A percentile compares a stretch with the other conserved stretches of the same genome.
Conservation (phyloP, 2,329 filamentous ascomycete genomes). For the Cordyceps pruinosa region DNA sequence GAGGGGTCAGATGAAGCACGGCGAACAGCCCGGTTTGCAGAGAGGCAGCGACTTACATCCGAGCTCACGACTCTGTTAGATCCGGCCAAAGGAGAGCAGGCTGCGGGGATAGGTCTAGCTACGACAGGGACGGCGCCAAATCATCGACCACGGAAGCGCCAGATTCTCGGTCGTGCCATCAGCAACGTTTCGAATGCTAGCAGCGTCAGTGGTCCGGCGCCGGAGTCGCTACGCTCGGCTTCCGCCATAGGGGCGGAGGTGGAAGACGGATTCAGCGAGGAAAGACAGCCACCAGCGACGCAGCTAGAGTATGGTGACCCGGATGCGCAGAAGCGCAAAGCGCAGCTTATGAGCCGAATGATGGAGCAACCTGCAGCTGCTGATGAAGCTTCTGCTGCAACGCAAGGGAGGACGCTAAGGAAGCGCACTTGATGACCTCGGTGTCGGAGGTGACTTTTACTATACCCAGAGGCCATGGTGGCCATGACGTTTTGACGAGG, state of each 20-base stretch:
- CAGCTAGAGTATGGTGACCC: conserved; percentile 50
- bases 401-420: not conserved
- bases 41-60: conserved; percentile 35
- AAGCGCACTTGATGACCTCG: not conserved
- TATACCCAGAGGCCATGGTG: not conserved
- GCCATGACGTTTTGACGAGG: not conserved
- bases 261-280: conserved; percentile 22
- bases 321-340: conserved; percentile 38
- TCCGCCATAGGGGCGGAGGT: conserved; percentile 10
- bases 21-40: conserved; percentile 25
- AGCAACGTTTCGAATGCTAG: conserved; percentile 51
- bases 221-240: conserved; percentile 16
- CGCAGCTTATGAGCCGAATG: conserved; percentile 40
- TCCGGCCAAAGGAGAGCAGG: conserved; percentile 14
- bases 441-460: not conserved
- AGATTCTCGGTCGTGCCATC: conserved; percentile 50
- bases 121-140: conserved; percentile 15
- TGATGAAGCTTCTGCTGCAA: not conserved
- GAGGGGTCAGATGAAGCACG: conserved; percentile 19
- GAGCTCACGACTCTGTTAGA: conserved; percentile 39
- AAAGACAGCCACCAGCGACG: conserved; percentile 36
- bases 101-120: conserved; percentile 14
- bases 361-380: conserved; percentile 19
- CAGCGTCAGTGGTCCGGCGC: conserved; percentile 34
- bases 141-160: conserved; percentile 33